Base-by-base conservation (phyloP, 139 green algal genomes). In the Spirogloea muscicola region DNA sequence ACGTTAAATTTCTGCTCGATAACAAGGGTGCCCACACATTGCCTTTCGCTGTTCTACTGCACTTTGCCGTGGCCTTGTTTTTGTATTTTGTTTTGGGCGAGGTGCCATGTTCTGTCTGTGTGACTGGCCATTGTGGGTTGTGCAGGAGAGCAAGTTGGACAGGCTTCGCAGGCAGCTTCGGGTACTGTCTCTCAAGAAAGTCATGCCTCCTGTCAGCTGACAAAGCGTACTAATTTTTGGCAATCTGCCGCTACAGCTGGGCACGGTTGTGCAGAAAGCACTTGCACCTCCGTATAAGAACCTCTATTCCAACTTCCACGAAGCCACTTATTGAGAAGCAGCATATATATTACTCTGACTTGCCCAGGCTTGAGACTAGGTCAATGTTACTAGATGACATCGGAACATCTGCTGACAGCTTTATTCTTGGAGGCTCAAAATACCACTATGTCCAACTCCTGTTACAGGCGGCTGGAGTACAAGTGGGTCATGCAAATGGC, bases 71-170 rank as follows among this genome's bases (percentile, higher is more conserved):
- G 46, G n/a, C n/a, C n/a, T 21, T 55, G 46, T 31, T 21, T 55
- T 21, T 21, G n/a, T 55, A 55, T 21, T 55, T 55, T 55, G n/a
- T 55, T 55, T 21, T 55, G 46, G 21, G 21, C n/a, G 21, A n/a
- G 21, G n/a, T 31, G 46, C 21, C n/a, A 21, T 55, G 21, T 21
- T 55, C 21, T 31, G 21, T 21, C n/a, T 55, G 21, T 21, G 21
- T 31, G 21, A 55, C 21, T 62, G 6, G 38, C n/a, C n/a, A 55
- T 55, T 31, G n/a, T 62, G 6, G 38, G 9, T 39, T 70, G 7
- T 70, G 38, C 68, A 76, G 68, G 68, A 76, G 58, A 76, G 68
- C 58, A 76, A 76, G 39, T 42, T 77, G 69, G 69, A 77, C 39
- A 58, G 61, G 21, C 33, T 77, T 39, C 64, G 69, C 18, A 60